These are phyloP conservation scores for Polychytrium aggregatum DNA, from an alignment of 192 early-diverging fungal species.

Conservation along the genomic window DNA sequence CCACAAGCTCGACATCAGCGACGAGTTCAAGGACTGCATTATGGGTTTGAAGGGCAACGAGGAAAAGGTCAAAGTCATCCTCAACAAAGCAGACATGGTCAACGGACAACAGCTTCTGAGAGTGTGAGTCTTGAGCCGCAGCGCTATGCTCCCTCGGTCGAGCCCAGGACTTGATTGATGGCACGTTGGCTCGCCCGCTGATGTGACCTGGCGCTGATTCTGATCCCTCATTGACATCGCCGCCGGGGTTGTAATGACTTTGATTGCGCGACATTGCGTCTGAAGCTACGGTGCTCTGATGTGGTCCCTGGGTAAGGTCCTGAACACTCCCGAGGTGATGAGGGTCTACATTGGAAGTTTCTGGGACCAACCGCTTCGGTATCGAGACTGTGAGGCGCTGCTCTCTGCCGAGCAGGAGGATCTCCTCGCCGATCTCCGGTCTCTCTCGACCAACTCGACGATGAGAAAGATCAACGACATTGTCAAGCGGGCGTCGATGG, in stretches of 20 bases:
- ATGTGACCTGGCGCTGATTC: too few species aligned
- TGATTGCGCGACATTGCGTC: not conserved
- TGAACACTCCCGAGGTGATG: slow-evolving; percentile 79
- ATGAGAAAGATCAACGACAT: slow-evolving; percentile 85
- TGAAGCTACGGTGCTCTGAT: slow-evolving; percentile 83
- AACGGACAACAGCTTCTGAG: slow-evolving; percentile 78
- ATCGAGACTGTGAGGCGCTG: slow-evolving; percentile 60
- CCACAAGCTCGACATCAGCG: slow-evolving; percentile 81
- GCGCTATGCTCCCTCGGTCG: too few species aligned
- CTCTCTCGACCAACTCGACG: slow-evolving; percentile 67
- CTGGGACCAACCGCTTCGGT: slow-evolving; percentile 61
- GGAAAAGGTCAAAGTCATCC: slow-evolving; percentile 72
- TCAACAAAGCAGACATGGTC: slow-evolving; percentile 86
- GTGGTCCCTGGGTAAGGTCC: slow-evolving; percentile 84
- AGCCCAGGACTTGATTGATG: too few species aligned
- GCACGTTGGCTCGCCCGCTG: too few species aligned
- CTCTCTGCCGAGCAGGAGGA: slow-evolving; percentile 65
- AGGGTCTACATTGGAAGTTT: slow-evolving; percentile 68
- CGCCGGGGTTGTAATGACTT: not conserved
- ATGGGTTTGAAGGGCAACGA: slow-evolving; percentile 67
- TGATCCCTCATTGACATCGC: too few species aligned
- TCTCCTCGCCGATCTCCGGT: slow-evolving; percentile 59
- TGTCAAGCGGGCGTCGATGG: slow-evolving; percentile 69
- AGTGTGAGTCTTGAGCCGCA: slow-evolving; percentile 38
- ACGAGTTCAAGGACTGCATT: slow-evolving; percentile 79